These are phyloP conservation scores for Leptosphaerulina australis DNA, from an alignment of 2,329 filamentous ascomycete genomes.

Conservation along the genomic window DNA sequence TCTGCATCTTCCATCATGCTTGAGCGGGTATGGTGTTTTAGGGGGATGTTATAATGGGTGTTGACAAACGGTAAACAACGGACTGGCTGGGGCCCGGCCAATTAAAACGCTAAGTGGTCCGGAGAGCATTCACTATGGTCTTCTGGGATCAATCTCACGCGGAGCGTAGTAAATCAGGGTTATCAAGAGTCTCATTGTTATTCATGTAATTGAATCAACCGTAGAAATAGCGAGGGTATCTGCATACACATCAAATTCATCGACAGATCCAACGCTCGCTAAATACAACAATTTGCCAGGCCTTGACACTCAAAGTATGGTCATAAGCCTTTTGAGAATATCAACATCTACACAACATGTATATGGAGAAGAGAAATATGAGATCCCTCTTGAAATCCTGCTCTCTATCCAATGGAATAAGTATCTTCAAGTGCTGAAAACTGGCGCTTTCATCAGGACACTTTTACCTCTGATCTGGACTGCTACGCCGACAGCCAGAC, in stretches of 20 bases:
- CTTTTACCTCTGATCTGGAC: conserved; percentile 57
- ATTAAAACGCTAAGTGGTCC: conserved; percentile 12
- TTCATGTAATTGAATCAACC: conserved; percentile 22
- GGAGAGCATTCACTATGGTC: background rate
- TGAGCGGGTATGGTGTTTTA: conserved; percentile 5
- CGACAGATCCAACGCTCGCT: conserved; percentile 22
- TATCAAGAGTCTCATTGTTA: background rate
- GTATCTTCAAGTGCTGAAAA: conserved; percentile 48
- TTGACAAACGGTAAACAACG: conserved; percentile 42
- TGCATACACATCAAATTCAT: conserved; percentile 32
- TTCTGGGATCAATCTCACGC: background rate
- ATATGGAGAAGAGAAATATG: background rate
- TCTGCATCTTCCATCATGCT: conserved; percentile 36
- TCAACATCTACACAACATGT: conserved; percentile 11
- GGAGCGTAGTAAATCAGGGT: background rate
- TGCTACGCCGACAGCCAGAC: conserved; percentile 55
- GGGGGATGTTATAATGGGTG: conserved; percentile 21
- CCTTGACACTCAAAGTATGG: conserved; percentile 14
- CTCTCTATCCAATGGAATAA: conserved; percentile 3
- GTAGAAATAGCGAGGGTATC: conserved; percentile 45
- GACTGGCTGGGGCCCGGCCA: conserved; percentile 4
- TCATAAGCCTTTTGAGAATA: conserved; percentile 14
- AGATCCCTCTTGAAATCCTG: background rate
- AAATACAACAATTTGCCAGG: conserved; percentile 12
- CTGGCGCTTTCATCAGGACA: conserved; percentile 57